Base-by-base conservation (phyloP, 306 rosid genomes). In the Ochetophila trinervis region DNA sequence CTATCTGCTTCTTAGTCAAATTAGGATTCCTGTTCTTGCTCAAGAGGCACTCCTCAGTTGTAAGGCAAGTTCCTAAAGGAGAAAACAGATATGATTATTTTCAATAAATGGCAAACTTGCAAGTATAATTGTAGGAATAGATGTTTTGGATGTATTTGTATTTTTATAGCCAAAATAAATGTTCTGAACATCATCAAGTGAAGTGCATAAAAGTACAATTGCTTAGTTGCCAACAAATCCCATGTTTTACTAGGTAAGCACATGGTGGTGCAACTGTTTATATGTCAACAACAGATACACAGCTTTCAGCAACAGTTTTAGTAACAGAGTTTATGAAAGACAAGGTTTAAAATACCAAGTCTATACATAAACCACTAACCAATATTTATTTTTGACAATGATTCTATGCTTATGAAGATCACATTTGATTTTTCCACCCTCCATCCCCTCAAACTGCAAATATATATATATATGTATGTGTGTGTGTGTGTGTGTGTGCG, bases 11-110 rank as follows among this genome's bases (percentile, higher is more conserved):
- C 88, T 78, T 90, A 61, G 67, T 84, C 82, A 93, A 24, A 57
- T 86, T 62, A 20, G 97, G 99, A 53, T 93, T 93, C 79, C 97
- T 83, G 80, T 93, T 90, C 79, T 86, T 83, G 79, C 87, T 87
- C 78, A 93, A 72, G 67, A 93, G 97, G 72, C 99, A 93, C 73
- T 93, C 99, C 81, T 90, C 97, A 0, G 99, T 93, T 58, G 99
- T 84, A 73, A 93, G 91, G 80, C 96, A 93, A 48, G 99, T 93
- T 72, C 96, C 99, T 93, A 79, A 60, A 74, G 63, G 50, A 40
- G 64, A 65, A 70, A 63, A 64, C 49, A 62, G 47, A 55, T 24
- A 40, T 6, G 52, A 52, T 62, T 66, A 30, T 63, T 57, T 70
- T 15, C 35, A 62, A 62, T 65, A 74, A 12, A 19, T 48, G 52